These are phyloP conservation scores for Talaromyces sp. DNA, from an alignment of 2,329 filamentous ascomycete species.

Conservation along the genomic window DNA sequence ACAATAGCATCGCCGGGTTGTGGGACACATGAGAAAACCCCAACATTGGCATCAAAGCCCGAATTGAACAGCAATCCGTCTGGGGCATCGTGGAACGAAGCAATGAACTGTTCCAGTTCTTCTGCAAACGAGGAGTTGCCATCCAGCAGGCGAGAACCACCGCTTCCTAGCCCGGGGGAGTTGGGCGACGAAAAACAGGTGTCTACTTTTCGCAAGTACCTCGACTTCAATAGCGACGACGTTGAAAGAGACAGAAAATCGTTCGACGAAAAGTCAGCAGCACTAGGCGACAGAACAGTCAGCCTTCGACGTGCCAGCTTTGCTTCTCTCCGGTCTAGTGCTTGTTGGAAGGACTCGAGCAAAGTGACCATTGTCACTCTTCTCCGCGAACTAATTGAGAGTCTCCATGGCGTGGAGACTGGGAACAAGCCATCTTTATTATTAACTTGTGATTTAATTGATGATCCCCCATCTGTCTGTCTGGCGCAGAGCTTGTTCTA, in stretches of 20 bases:
- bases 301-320: conserved; percentile 43
- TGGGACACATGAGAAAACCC: conserved; percentile 56
- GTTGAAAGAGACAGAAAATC: conserved; percentile 58
- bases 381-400: neutral
- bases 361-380: conserved; percentile 15
- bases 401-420: neutral
- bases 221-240: conserved; percentile 3
- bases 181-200: neutral
- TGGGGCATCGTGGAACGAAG: conserved; percentile 55
- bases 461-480: neutral
- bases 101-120: conserved; percentile 53
- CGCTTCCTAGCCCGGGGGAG: conserved; percentile 3
- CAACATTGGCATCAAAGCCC: conserved; percentile 62
- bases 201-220: conserved; percentile 5
- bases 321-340: conserved; percentile 34
- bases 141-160: conserved; percentile 52
- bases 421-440: neutral
- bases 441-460: neutral
- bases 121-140: conserved; percentile 60
- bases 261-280: conserved; percentile 59
- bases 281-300: conserved; percentile 38
- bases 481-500: neutral
- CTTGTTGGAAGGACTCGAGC: conserved; percentile 22
- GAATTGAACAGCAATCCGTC: conserved; percentile 58
- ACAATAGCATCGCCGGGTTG: conserved; percentile 59